Percentiles rank a stretch among this genome's conserved stretches.
Conservation (phyloP, 2,329 filamentous ascomycete genomes). For the Tolypocladium nubicola region DNA sequence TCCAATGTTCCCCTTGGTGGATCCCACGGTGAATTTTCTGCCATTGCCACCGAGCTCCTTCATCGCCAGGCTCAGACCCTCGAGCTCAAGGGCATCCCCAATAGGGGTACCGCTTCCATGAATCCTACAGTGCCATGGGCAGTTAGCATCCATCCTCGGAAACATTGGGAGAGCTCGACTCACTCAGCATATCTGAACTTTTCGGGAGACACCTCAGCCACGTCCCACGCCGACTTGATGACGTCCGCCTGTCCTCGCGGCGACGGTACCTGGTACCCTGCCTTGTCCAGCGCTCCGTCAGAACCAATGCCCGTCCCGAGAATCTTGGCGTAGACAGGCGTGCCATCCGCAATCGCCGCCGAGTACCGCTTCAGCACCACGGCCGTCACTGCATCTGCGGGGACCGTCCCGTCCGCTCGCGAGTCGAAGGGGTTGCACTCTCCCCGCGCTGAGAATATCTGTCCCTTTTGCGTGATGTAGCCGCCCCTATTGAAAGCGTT, state of each 20-base stretch:
- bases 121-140: not conserved
- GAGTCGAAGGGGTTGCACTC: conserved; percentile 6
- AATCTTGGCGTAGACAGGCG: conserved; percentile 4
- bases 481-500: not conserved
- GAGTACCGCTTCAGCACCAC: conserved; percentile 3
- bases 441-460: conserved; percentile 3
- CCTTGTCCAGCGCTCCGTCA: conserved; percentile 5
- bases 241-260: conserved; percentile 5
- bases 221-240: conserved; percentile 4
- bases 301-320: conserved; percentile 5
- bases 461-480: conserved; percentile 4
- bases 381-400: conserved; percentile 2
- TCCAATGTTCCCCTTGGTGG: conserved; percentile 6
- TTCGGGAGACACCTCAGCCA: not conserved
- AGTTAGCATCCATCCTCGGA: not conserved
- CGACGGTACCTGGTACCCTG: conserved; percentile 6
- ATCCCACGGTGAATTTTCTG: conserved; percentile 3
- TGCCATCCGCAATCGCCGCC: not conserved
- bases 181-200: conserved; percentile 4
- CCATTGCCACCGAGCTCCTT: not conserved
- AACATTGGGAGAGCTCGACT: not conserved
- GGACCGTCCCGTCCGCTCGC: conserved; percentile 4
- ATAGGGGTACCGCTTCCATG: conserved; percentile 8
- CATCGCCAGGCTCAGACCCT: conserved; percentile 3
- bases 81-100: conserved; percentile 6